Conservation (phyloP, 108 stramenopile species). For the Cyclotella atomus region DNA sequence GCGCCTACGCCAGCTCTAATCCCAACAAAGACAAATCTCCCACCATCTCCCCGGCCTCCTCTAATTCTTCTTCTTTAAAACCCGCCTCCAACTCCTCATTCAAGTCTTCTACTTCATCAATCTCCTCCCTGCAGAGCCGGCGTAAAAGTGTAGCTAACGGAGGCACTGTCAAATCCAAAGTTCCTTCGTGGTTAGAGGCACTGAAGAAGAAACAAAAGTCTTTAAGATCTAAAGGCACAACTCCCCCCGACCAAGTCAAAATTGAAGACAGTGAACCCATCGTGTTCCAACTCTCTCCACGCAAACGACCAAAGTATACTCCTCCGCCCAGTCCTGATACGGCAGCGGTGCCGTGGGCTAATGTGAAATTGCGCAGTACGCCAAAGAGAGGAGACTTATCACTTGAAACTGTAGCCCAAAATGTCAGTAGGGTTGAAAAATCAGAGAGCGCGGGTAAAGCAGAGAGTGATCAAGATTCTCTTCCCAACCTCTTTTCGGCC, state of each 20-base stretch:
- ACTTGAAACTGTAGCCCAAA: too few species aligned
- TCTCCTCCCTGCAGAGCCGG: neutral
- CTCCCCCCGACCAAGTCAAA: neutral
- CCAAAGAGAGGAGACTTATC: constrained; percentile 25
- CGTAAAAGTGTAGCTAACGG: neutral
- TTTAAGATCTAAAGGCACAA: neutral
- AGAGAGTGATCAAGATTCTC: neutral
- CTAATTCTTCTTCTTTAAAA: constrained; percentile 7
- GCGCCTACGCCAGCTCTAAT: constrained; percentile 9
- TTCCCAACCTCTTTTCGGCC: constrained; percentile 29
- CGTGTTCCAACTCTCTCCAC: constrained; percentile 19
- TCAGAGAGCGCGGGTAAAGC: neutral
- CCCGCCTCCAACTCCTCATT: constrained; percentile 4
- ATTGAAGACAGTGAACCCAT: neutral
- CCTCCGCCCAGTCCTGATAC: constrained; percentile 24
- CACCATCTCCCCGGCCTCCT: neutral
- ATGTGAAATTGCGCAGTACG: constrained; percentile 40
- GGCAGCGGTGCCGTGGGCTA: constrained; percentile 28
- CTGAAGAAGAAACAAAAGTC: constrained; percentile 44
- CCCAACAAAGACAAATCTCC: neutral
- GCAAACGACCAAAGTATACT: constrained; percentile 30
- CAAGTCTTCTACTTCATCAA: neutral
- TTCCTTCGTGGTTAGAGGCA: constrained; percentile 38
- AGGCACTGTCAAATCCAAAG: constrained; percentile 10
- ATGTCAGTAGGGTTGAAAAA: too few species aligned